Evolutionary conservation across 2,329 filamentous ascomycete genomes (phyloP).

Genomic region (Aspergillus brasiliensis): DNA sequence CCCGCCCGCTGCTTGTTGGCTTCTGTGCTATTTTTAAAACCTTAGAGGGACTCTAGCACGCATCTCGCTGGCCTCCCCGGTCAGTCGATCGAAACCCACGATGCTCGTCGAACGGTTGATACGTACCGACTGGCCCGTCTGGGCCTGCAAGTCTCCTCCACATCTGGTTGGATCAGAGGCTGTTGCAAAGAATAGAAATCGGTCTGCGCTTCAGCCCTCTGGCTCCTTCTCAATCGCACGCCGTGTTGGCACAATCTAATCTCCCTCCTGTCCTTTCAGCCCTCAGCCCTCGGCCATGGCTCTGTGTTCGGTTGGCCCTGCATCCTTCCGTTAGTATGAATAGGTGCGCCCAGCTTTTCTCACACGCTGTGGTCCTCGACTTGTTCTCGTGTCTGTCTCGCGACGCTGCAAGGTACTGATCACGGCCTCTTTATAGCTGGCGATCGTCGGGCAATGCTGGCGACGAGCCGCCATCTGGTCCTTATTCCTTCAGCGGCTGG

Average conservation of each 20-base stretch:
- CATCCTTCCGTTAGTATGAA: slow-evolving; percentile 39
- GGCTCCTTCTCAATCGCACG: slow-evolving; percentile 16
- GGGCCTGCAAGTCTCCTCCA: slow-evolving; percentile 20
- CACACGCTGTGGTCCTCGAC: slow-evolving; percentile 8
- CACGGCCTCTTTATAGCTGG: slow-evolving; percentile 30
- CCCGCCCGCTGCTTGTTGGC: slow-evolving; percentile 17
- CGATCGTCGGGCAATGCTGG: slow-evolving; percentile 34
- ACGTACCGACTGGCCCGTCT: slow-evolving; percentile 9
- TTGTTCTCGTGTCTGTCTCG: slow-evolving; percentile 7
- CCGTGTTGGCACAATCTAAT: slow-evolving; percentile 20
- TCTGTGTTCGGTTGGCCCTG: slow-evolving; percentile 28
- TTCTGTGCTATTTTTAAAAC: slow-evolving; percentile 22
- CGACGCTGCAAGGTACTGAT: slow-evolving; percentile 26
- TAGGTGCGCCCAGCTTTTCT: slow-evolving; percentile 33
- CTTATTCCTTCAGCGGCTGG: slow-evolving; percentile 33
- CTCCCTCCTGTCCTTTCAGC: slow-evolving; percentile 16
- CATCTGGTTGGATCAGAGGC: slow-evolving; percentile 18
- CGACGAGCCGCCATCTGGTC: slow-evolving; percentile 34
- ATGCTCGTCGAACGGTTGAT: slow-evolving; percentile 15
- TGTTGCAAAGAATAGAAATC: slow-evolving; percentile 36
- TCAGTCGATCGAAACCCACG: slow-evolving; percentile 21
- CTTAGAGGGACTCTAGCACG: neutral
- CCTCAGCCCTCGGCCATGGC: slow-evolving; percentile 30
- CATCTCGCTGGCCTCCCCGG: slow-evolving; percentile 13
- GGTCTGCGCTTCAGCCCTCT: slow-evolving; percentile 16